Evolutionary conservation across 345 rosid species (phyloP).

Genomic region (Euphorbia lathyris): DNA sequence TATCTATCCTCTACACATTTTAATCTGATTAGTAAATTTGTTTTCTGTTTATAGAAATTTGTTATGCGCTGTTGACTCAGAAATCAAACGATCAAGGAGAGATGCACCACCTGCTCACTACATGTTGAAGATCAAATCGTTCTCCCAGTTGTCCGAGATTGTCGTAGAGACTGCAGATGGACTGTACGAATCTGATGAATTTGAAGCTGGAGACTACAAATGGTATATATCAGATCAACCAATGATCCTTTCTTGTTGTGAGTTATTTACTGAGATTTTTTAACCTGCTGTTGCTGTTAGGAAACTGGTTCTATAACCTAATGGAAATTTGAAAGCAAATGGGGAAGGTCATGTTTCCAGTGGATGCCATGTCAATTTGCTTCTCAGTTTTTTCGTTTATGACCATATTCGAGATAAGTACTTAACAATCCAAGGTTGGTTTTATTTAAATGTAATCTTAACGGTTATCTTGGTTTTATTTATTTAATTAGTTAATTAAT

Average conservation of each 20-base stretch:
- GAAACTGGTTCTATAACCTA: conserved; percentile 7
- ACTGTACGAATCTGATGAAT: conserved; percentile 5
- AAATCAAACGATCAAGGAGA: not conserved
- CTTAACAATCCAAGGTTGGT: not conserved
- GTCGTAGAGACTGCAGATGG: not conserved
- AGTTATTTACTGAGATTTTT: not conserved
- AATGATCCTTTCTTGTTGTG: not conserved
- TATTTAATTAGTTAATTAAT: no score
- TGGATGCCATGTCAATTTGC: not conserved
- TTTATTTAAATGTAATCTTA: no score
- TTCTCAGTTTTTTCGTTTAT: not conserved
- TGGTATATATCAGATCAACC: not conserved
- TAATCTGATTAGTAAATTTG: not conserved
- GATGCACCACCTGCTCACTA: conserved; percentile 7
- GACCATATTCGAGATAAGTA: not conserved
- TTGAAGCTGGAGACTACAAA: not conserved
- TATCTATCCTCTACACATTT: no score
- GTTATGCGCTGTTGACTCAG: not conserved
- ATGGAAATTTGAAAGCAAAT: not conserved
- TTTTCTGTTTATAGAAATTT: no score
- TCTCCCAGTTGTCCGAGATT: not conserved
- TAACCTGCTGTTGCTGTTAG: not conserved
- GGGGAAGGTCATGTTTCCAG: not conserved
- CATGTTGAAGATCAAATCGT: not conserved
- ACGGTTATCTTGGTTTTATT: no score